Base-by-base conservation (phyloP, 139 green algal genomes). In the Chlorella ohadii region DNA sequence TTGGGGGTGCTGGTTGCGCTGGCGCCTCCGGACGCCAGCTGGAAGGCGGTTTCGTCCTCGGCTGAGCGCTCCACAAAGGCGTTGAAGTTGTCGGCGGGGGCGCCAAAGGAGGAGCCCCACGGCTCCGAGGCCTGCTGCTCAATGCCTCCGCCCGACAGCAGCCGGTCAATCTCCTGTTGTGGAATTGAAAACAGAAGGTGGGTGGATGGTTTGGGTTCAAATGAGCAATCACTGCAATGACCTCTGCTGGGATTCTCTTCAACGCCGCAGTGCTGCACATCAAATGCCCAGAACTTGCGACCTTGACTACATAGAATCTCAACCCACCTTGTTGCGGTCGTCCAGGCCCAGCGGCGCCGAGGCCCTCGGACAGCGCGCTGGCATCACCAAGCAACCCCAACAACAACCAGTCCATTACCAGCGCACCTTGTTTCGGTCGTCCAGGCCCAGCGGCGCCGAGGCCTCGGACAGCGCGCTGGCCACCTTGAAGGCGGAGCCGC, bases 361-460 rank as follows among this genome's bases (percentile, higher is more conserved):
- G 1, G 56, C 28, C n/a, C 28, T 79, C 80, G 56, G 34, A 64
- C 4, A 77, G 39, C 31, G 38, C 78, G 7, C 39, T 66, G n/a
- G 51, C 31, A n/a, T n/a, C n/a, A n/a, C n/a, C n/a, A n/a, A n/a
- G n/a, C n/a, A n/a, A n/a, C n/a, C n/a, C n/a, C n/a, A n/a, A n/a
- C n/a, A n/a, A n/a, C n/a, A n/a, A n/a, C n/a, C n/a, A n/a, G n/a
- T n/a, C n/a, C n/a, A n/a, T n/a, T n/a, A n/a, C n/a, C n/a, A 59
- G 51, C 47, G 23, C 34, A 84, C 79, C 79, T 84, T 84, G 80
- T 79, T 79, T 1, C 70, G 55, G 68, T 85, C 80, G 28, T 80
- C 68, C 34, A 59, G 51, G 51, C 51, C 51, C 51, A 85, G 68
- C 1, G 80, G 64, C 55, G 67, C 68, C 20, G 80, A 85, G 1